Percentiles rank a stretch among this genome's conserved stretches.
These are phyloP conservation scores for Syzygium jambos DNA, from an alignment of 345 rosid species.

Conservation along the genomic window DNA sequence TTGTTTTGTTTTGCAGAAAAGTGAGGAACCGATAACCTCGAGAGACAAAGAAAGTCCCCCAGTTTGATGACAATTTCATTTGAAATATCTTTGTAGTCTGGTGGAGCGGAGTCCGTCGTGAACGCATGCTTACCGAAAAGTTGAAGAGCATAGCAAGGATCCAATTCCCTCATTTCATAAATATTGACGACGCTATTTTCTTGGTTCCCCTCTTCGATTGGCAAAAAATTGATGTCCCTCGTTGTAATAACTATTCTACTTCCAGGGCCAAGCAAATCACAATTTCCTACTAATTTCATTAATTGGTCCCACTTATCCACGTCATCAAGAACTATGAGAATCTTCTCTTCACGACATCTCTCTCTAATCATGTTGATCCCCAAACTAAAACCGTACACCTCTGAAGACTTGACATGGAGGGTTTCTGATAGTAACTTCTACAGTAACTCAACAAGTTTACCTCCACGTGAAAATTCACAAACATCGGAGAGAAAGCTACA, in stretches of 20 bases:
- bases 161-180: neutral
- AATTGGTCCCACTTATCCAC: neutral
- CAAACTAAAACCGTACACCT: neutral
- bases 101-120: neutral
- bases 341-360: neutral
- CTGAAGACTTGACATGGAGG: neutral
- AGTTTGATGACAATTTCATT: neutral
- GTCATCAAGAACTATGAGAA: neutral
- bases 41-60: neutral
- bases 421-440: constrained; percentile 2
- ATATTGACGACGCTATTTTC: neutral
- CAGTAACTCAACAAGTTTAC: constrained; percentile 3
- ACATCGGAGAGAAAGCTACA: constrained; percentile 13
- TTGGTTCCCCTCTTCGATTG: neutral
- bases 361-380: neutral
- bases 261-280: neutral
- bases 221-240: neutral
- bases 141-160: neutral
- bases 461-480: neutral
- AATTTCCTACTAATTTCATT: neutral
- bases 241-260: neutral
- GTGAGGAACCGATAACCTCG: neutral
- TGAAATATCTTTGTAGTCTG: neutral
- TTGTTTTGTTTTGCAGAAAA: rapidly evolving
- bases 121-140: neutral